These are phyloP conservation scores for Mycena vulgaris DNA, from an alignment of 768 basidiomycete species.

Conservation along the genomic window DNA sequence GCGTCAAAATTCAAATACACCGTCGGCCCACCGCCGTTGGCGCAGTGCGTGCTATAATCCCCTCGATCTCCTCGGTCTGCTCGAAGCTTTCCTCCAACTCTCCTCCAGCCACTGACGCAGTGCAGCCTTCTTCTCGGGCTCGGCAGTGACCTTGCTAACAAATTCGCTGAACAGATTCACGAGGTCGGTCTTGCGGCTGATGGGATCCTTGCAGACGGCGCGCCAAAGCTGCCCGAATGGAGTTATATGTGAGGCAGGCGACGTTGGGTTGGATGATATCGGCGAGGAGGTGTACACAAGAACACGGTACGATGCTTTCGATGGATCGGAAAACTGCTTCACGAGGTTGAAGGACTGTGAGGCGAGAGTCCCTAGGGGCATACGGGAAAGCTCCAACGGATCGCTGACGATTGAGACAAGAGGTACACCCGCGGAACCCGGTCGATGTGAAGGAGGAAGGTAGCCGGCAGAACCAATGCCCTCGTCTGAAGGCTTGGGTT, in stretches of 20 bases:
- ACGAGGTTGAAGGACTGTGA: constrained; percentile 36
- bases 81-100: constrained; percentile 48
- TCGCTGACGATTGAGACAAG: constrained; percentile 20
- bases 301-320: constrained; percentile 39
- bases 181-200: constrained; percentile 36
- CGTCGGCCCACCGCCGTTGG: constrained; percentile 25
- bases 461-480: constrained; percentile 37
- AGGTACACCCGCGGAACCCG: not conserved
- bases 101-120: constrained; percentile 47
- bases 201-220: constrained; percentile 45
- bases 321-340: constrained; percentile 40
- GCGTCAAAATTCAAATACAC: constrained; percentile 49
- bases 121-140: constrained; percentile 33
- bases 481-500: constrained; percentile 36
- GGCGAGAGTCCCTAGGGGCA: constrained; percentile 29
- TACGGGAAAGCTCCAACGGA: constrained; percentile 21
- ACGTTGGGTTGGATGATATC: constrained; percentile 46
- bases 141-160: constrained; percentile 41
- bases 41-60: constrained; percentile 39
- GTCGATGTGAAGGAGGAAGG: constrained; percentile 34
- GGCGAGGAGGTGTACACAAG: constrained; percentile 42
- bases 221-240: constrained; percentile 50
- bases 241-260: constrained; percentile 45
- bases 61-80: constrained; percentile 44
- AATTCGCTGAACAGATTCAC: constrained; percentile 41